phyloP scores from a whole-genome alignment of 2,329 filamentous ascomycete species.

The Leptoxyphium fumago region DNA sequence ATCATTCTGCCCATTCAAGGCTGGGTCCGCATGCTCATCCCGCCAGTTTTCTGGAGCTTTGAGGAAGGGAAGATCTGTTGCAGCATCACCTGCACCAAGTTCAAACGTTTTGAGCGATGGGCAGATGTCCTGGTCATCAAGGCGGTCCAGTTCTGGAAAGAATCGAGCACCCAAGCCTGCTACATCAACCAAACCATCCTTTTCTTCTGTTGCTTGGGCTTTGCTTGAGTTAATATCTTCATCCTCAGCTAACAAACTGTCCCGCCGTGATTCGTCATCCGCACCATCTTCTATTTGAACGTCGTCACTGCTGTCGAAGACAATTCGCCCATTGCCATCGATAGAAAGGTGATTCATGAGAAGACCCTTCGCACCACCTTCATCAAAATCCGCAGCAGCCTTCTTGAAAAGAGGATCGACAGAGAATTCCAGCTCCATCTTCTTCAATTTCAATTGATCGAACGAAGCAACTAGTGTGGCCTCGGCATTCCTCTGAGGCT shows the following conservation, averaged over 20 bases:
- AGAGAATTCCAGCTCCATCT: slow-evolving; percentile 91
- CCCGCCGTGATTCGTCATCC: slow-evolving; percentile 17
- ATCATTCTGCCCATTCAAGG: slow-evolving; percentile 32
- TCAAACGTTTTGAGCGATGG: slow-evolving; percentile 91
- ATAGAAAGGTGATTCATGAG: slow-evolving; percentile 95
- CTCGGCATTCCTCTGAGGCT: slow-evolving; percentile 66
- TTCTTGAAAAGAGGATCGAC: slow-evolving; percentile 99
- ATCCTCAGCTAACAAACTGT: slow-evolving; percentile 27
- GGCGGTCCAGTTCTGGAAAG: slow-evolving; percentile 61
- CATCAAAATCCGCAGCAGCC: slow-evolving; percentile 93
- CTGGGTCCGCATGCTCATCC: slow-evolving; percentile 40
- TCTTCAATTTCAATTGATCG: slow-evolving; percentile 79
- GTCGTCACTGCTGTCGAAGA: slow-evolving; percentile 97
- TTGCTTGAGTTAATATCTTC: slow-evolving; percentile 15
- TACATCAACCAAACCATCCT: slow-evolving; percentile 67
- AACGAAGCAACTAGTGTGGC: slow-evolving; percentile 87
- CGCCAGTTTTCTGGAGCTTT: slow-evolving; percentile 74
- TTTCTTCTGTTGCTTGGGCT: slow-evolving; percentile 16
- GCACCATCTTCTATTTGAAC: slow-evolving; percentile 37
- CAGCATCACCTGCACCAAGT: slow-evolving; percentile 69
- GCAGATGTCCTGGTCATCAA: slow-evolving; percentile 84
- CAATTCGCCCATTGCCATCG: slow-evolving; percentile 78
- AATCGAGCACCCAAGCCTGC: slow-evolving; percentile 60
- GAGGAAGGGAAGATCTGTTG: slow-evolving; percentile 80
- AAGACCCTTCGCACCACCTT: slow-evolving; percentile 89